phyloP scores from a whole-genome alignment of 768 basidiomycete genomes.

The Boletus tomentosulus region DNA sequence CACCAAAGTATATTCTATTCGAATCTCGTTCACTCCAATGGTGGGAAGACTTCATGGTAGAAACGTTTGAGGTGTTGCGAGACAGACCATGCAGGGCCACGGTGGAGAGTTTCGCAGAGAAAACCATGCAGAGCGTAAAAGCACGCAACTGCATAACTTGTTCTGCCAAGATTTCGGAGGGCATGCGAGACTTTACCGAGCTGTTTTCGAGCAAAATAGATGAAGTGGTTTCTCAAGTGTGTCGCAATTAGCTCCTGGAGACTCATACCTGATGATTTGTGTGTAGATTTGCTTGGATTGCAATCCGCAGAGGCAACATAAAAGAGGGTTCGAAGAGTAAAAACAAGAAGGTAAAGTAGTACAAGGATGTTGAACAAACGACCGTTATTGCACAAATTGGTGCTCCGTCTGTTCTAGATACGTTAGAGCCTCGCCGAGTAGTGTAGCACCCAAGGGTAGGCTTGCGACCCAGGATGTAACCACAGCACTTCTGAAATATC shows the following conservation, averaged over 20 bases:
- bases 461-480: no score
- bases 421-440: not conserved
- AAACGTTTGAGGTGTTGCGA: conserved; percentile 3
- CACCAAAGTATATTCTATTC: not conserved
- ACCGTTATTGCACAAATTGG: not conserved
- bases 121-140: not conserved
- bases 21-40: not conserved
- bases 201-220: conserved; percentile 14
- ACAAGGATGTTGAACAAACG: not conserved
- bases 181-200: conserved; percentile 14
- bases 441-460: no score
- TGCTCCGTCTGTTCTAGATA: not conserved
- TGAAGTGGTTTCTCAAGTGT: conserved; percentile 10
- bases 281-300: conserved; percentile 4
- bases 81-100: conserved; percentile 19
- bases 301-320: no score
- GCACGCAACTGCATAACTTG: not conserved
- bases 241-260: not conserved
- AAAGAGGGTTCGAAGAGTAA: not conserved
- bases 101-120: not conserved
- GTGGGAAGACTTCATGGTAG: conserved; percentile 24
- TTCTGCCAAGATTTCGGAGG: not conserved
- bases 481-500: not conserved
- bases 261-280: not conserved
- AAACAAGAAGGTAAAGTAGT: not conserved